Evolutionary conservation across 352 stramenopile species (phyloP).

Genomic region (Phytopythium vexans): DNA sequence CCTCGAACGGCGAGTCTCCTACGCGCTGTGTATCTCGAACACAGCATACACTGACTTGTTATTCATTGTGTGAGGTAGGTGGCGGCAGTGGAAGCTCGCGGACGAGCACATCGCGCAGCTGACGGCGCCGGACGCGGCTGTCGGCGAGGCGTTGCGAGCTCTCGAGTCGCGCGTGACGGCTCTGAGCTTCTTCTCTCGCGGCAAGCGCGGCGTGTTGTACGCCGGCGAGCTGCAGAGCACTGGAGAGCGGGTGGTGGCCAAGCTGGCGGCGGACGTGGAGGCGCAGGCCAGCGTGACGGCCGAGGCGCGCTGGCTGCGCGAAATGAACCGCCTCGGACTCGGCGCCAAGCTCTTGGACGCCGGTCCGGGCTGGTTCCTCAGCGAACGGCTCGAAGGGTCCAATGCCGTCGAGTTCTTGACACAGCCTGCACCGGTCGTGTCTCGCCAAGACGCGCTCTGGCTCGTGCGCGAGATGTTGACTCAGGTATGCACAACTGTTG

Average conservation of each 20-base stretch:
- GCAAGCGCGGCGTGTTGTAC: slow-evolving; percentile 64
- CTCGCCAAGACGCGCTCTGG: slow-evolving; percentile 37
- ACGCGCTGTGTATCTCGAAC: too few relatives aligned
- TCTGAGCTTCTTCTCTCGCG: slow-evolving; percentile 59
- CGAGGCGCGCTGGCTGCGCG: slow-evolving; percentile 54
- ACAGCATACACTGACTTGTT: too few relatives aligned
- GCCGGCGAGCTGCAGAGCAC: slow-evolving; percentile 23
- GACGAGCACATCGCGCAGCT: slow-evolving; percentile 52
- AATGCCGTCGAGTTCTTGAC: slow-evolving; percentile 64
- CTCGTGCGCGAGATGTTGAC: slow-evolving; percentile 58
- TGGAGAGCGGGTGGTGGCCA: slow-evolving; percentile 36
- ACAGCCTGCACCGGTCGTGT: slow-evolving; percentile 16
- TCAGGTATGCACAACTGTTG: slow-evolving; percentile 29
- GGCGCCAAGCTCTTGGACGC: slow-evolving; percentile 38
- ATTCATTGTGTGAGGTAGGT: slow-evolving; percentile 18
- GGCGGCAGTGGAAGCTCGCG: slow-evolving; percentile 64
- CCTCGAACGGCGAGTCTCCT: slow-evolving; percentile 35
- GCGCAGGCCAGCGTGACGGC: slow-evolving; percentile 32
- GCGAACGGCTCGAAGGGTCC: slow-evolving; percentile 49
- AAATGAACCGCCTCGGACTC: slow-evolving; percentile 62
- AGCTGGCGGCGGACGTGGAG: slow-evolving; percentile 33
- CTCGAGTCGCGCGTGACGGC: slow-evolving; percentile 22
- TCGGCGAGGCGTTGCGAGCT: slow-evolving; percentile 12
- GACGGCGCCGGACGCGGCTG: slow-evolving; percentile 14
- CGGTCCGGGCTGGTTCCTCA: slow-evolving; percentile 56